Evolutionary conservation across 1,284 basidiomycete genomes (phyloP), one percentile per base, ranked within the genome.

Genomic region (Tilletia setariae): DNA sequence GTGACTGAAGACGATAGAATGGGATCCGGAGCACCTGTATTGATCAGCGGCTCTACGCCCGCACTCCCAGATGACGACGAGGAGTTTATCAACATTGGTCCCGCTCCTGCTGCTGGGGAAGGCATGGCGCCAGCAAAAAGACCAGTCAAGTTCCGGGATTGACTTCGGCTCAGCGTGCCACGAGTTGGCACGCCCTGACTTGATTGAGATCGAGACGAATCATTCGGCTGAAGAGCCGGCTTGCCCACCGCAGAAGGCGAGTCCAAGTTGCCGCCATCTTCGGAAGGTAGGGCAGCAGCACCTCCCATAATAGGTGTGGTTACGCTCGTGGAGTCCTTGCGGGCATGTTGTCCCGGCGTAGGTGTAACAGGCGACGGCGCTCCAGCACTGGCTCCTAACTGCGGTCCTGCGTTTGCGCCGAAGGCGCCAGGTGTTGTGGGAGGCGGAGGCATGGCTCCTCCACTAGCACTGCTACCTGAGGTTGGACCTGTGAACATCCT

Each of bases 161-260:
- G 76, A 13, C 71, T 68, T 8, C 77, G 67, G 25, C 70, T 71
- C 21, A 77, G 68, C 42, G 66, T 49, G n/a, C 35, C 35, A 11
- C 35, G 35, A 40, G 35, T 40, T 40, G 35, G 35, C 35, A 40
- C 35, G 35, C 35, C 35, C 35, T 4, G 11, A 40, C 6, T 40
- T 11, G 11, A 8, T n/a, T 43, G 21, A 16, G 44, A 23, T 51
- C 43, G 64, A 76, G 64, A 76, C 76, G 70, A 79, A 73, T 42
- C 77, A 77, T n/a, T 77, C 77, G 23, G 77, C 75, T 11, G 76
- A 56, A 3, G 30, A 25, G 6, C 70, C 70, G 0, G 74, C 68
- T 2, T 76, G 74, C 47, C 74, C 72, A 47, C 74, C 74, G 9
- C 76, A 70, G 40, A 73, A 74, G 11, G 73, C 74, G 35, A 77